These are phyloP conservation scores for Cutaneotrichosporon daszewskae DNA, from an alignment of 1,284 basidiomycete genomes.

Conservation along the genomic window DNA sequence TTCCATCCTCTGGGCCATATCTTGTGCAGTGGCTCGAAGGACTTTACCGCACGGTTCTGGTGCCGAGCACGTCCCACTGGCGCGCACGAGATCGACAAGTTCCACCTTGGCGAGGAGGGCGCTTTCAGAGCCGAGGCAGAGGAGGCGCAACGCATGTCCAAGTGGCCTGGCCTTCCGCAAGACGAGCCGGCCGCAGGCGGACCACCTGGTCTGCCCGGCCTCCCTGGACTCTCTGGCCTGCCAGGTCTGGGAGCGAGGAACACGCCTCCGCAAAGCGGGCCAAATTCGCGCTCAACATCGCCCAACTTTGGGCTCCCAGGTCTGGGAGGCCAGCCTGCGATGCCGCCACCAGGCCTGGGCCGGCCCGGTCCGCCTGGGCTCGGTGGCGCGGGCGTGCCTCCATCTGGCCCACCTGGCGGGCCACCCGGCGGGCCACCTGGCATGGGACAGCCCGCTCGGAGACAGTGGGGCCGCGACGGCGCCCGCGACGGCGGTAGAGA, in stretches of 20 bases:
- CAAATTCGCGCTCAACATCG: no score
- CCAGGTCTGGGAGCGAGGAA: no score
- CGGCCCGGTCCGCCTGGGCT: background rate
- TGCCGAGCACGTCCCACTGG: constrained; percentile 63
- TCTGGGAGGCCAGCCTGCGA: constrained; percentile 3
- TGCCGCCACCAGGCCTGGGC: no score
- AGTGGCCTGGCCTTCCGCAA: constrained; percentile 11
- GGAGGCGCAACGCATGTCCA: constrained; percentile 5
- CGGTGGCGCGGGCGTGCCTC: no score
- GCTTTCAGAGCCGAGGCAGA: constrained; percentile 49
- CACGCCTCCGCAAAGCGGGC: constrained; percentile 1
- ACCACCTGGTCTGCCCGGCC: constrained; percentile 10
- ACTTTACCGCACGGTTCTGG: constrained; percentile 98
- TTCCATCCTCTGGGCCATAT: constrained; percentile 96
- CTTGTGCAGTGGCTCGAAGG: constrained; percentile 86
- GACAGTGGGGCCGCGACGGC: constrained; percentile 31
- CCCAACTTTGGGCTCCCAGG: background rate
- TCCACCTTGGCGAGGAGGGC: constrained; percentile 43
- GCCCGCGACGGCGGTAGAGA: constrained; percentile 29
- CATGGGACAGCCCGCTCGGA: background rate
- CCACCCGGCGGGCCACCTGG: constrained; percentile 1
- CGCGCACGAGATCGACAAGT: constrained; percentile 59
- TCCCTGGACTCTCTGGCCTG: background rate
- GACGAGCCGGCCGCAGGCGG: constrained; percentile 2
- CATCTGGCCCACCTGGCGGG: no score